Base-by-base conservation (phyloP, 305 asterid species). In the Fraxinus platypoda region DNA sequence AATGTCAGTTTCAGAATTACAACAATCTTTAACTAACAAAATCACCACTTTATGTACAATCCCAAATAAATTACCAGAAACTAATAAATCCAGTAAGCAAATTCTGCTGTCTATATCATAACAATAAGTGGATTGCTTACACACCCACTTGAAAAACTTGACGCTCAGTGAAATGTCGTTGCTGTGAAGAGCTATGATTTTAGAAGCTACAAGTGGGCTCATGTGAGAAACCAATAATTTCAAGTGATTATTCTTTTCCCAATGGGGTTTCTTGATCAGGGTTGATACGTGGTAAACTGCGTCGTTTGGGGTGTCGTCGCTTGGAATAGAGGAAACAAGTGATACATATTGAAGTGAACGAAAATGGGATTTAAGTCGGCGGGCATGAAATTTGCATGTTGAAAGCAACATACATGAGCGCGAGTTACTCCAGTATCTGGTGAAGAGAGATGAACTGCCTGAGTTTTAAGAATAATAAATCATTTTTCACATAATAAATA, bases 221-320 rank as follows among this genome's bases (percentile, higher is more conserved):
- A 86, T 73, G 90, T 86, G 89, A 77, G 92, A 89, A 79, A 83
- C 90, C 77, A 89, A 81, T 52, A 86, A 74, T 75, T 83, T 87
- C 11, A 87, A 78, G 78, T 43, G 79, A 17, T 26, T 0, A 82
- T 49, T 86, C 15, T 83, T 83, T 71, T 87, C 57, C 91, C 90
- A 88, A 75, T 75, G 37, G 85, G 87, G 87, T 78, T 87, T 80
- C 46, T 80, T 85, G 82, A 87, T 74, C 73, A 83, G 81, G 59
- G 83, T 81, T 15, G 86, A 87, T 5, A 85, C 73, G 25, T 21
- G n/a, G 78, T 31, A 30, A 49, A 85, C 84, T 80, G 37, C 3
- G 81, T 85, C 88, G 81, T 68, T 38, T 0, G 26, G 6, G 25
- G 83, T 70, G 49, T 31, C 80, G 19, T 79, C 71, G 13, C 13